Conservation (phyloP, 2,329 filamentous ascomycete genomes). For the Talaromyces sp. region DNA sequence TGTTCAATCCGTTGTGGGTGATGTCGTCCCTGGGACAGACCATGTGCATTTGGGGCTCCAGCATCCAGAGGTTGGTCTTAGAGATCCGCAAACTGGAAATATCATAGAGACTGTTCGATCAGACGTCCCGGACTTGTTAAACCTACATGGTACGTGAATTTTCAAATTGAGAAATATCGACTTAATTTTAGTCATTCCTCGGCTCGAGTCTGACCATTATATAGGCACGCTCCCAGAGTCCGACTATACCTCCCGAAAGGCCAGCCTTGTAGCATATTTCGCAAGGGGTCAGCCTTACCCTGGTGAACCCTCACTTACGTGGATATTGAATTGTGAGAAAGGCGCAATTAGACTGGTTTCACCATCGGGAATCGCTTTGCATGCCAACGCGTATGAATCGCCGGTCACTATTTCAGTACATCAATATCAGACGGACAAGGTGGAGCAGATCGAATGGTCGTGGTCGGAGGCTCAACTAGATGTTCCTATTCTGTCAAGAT, state of each 20-base stretch:
- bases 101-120: slow-evolving; percentile 6
- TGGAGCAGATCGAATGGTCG: slow-evolving; percentile 9
- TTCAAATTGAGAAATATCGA: neutral
- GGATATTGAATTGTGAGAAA: slow-evolving; percentile 11
- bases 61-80: slow-evolving; percentile 6
- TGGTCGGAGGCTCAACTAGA: slow-evolving; percentile 12
- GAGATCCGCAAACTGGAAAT: neutral
- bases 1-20: slow-evolving; percentile 31
- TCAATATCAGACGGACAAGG: slow-evolving; percentile 9
- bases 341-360: slow-evolving; percentile 5
- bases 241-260: neutral
- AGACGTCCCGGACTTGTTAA: slow-evolving; percentile 11
- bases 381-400: slow-evolving; percentile 1
- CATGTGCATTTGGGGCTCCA: slow-evolving; percentile 9
- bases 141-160: neutral
- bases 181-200: no score
- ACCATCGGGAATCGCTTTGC: slow-evolving; percentile 10
- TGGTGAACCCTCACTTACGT: slow-evolving; percentile 5
- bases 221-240: neutral
- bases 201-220: neutral
- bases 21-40: slow-evolving; percentile 6
- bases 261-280: slow-evolving; percentile 11
- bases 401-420: slow-evolving; percentile 11
- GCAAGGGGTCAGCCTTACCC: slow-evolving; percentile 8
- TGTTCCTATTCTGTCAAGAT: slow-evolving; percentile 5